Evolutionary conservation across 2,329 filamentous ascomycete species (phyloP).

Genomic region (Hirsutella minnesotensis): DNA sequence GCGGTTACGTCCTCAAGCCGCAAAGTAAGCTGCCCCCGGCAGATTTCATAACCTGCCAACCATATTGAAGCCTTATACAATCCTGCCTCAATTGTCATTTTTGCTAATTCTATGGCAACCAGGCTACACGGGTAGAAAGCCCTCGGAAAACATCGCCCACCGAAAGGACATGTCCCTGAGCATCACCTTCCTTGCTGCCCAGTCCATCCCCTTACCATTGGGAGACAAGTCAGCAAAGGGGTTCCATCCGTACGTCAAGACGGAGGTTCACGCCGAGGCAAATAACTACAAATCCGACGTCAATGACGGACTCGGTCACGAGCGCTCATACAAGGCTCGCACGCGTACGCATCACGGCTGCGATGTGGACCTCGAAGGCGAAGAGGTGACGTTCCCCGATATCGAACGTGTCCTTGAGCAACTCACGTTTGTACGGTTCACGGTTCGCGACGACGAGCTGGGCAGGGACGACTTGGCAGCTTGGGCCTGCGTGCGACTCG

Average conservation of each 20-base stretch:
- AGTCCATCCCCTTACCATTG: slow-evolving; percentile 57
- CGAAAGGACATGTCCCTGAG: slow-evolving; percentile 55
- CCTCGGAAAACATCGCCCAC: slow-evolving; percentile 14
- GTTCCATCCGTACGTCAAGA: slow-evolving; percentile 73
- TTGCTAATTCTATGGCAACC: not conserved
- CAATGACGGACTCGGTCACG: not conserved
- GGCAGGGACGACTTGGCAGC: slow-evolving; percentile 67
- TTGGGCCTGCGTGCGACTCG: slow-evolving; percentile 81
- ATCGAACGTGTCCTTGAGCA: slow-evolving; percentile 50
- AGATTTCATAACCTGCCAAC: not conserved
- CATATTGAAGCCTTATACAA: too few species aligned
- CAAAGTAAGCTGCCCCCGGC: slow-evolving; percentile 31
- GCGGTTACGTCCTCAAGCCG: slow-evolving; percentile 82
- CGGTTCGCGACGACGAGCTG: slow-evolving; percentile 78
- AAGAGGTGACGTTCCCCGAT: slow-evolving; percentile 44
- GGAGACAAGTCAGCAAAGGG: slow-evolving; percentile 36
- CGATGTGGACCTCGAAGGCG: slow-evolving; percentile 50
- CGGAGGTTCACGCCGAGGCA: slow-evolving; percentile 74
- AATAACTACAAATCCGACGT: slow-evolving; percentile 15
- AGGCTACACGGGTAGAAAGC: slow-evolving; percentile 19
- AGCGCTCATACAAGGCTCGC: slow-evolving; percentile 39
- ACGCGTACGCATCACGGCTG: slow-evolving; percentile 46
- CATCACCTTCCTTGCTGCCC: slow-evolving; percentile 65
- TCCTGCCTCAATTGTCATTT: too few species aligned
- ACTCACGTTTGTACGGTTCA: slow-evolving; percentile 67